Evolutionary conservation across 768 basidiomycete genomes (phyloP).

Genomic region (Hemileccinum rubropunctum): DNA sequence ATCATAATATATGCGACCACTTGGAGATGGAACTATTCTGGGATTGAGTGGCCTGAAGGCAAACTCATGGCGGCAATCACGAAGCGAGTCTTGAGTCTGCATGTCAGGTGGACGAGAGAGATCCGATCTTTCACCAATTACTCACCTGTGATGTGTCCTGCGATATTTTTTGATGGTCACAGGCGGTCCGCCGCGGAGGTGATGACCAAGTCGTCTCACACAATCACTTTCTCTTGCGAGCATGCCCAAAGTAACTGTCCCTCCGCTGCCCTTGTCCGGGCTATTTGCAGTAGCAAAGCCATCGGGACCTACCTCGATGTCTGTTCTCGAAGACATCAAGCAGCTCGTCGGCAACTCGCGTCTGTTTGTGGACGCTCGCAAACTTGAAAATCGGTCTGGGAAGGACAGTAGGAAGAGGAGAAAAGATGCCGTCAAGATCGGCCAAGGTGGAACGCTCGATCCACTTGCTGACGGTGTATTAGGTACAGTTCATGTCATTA

Average conservation of each 20-base stretch:
- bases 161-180: no score
- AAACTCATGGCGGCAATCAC: no score
- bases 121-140: neutral
- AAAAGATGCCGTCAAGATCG: slow-evolving; percentile 67
- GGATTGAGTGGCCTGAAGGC: no score
- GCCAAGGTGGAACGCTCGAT: slow-evolving; percentile 94
- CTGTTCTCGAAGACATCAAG: slow-evolving; percentile 82
- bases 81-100: no score
- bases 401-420: slow-evolving; percentile 40
- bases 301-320: slow-evolving; percentile 91
- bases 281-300: slow-evolving; percentile 91
- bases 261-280: slow-evolving; percentile 65
- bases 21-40: no score
- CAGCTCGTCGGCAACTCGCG: slow-evolving; percentile 71
- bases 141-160: neutral
- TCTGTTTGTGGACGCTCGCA: slow-evolving; percentile 65
- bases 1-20: no score
- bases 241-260: slow-evolving; percentile 66
- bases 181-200: no score
- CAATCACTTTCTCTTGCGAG: neutral
- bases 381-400: slow-evolving; percentile 51
- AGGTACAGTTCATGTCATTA: slow-evolving; percentile 45
- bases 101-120: neutral
- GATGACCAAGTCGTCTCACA: neutral
- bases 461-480: slow-evolving; percentile 95